Evolutionary conservation across 768 basidiomycete genomes (phyloP).

Genomic region (Neoboletus brunneissimus): DNA sequence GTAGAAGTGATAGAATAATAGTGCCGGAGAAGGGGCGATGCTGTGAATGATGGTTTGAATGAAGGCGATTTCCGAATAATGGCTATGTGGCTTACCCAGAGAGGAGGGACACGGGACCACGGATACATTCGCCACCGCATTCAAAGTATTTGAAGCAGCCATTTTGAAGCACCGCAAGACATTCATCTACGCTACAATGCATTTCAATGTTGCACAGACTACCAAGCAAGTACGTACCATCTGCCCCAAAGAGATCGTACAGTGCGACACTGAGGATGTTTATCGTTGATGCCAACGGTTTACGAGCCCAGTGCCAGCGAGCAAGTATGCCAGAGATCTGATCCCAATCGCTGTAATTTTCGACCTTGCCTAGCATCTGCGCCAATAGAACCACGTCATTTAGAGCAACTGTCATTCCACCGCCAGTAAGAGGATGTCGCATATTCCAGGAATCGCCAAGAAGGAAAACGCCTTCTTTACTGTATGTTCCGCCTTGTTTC

Average conservation of each 20-base stretch:
- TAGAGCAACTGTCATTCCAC: constrained; percentile 96
- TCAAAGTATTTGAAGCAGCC: constrained; percentile 99
- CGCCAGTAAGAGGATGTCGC: constrained; percentile 97
- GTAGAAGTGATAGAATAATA: constrained; percentile 92
- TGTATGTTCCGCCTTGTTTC: constrained; percentile 50
- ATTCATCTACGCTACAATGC: constrained; percentile 47
- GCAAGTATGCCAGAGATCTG: constrained; percentile 51
- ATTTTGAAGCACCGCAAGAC: constrained; percentile 59
- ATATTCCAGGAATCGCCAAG: constrained; percentile 98
- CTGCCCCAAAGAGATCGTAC: constrained; percentile 92
- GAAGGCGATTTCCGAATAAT: background rate
- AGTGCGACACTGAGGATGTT: constrained; percentile 92
- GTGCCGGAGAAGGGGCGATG: constrained; percentile 71
- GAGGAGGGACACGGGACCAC: constrained; percentile 86
- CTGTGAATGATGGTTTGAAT: constrained; percentile 37
- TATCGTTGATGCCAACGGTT: constrained; percentile 78
- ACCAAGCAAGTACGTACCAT: constrained; percentile 56
- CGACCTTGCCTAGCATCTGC: constrained; percentile 51
- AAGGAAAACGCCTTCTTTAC: constrained; percentile 72
- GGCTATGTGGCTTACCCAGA: constrained; percentile 61
- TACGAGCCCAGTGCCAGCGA: constrained; percentile 84
- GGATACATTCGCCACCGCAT: constrained; percentile 82
- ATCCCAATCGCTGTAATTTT: constrained; percentile 47
- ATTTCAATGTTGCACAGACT: background rate
- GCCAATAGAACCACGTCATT: constrained; percentile 78